phyloP scores from a whole-genome alignment of 2,329 filamentous ascomycete species.

The Aspergillus sp. region DNA sequence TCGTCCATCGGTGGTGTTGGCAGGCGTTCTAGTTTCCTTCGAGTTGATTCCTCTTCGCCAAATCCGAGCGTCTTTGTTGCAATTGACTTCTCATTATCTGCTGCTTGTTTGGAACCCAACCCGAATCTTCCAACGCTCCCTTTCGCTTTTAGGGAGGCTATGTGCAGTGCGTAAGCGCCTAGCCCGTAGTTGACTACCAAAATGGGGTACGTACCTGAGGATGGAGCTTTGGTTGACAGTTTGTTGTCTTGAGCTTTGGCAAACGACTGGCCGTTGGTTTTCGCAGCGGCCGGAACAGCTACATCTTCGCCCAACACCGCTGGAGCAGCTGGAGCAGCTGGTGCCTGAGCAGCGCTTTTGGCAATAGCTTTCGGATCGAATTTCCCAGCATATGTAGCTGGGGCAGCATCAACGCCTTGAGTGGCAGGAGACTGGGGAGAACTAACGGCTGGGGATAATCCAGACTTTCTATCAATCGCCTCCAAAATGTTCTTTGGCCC shows the following conservation, averaged over 20 bases:
- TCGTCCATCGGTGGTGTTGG: slow-evolving; percentile 71
- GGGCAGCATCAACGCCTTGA: slow-evolving; percentile 49
- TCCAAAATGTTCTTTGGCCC: slow-evolving; percentile 67
- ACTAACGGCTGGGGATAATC: slow-evolving; percentile 52
- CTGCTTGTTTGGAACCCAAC: slow-evolving; percentile 65
- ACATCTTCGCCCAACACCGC: slow-evolving; percentile 58
- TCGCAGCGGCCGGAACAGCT: slow-evolving; percentile 48
- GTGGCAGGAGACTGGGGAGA: slow-evolving; percentile 53
- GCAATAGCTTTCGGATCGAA: slow-evolving; percentile 84
- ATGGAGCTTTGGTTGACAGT: slow-evolving; percentile 41
- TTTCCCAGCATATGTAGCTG: slow-evolving; percentile 69
- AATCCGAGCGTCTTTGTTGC: slow-evolving; percentile 77
- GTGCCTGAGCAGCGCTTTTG: slow-evolving; percentile 68
- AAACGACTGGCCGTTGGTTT: slow-evolving; percentile 39
- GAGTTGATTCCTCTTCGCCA: slow-evolving; percentile 82
- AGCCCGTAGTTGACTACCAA: neutral
- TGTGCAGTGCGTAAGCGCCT: slow-evolving; percentile 15
- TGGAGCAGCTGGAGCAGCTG: slow-evolving; percentile 55
- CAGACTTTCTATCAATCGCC: slow-evolving; percentile 71
- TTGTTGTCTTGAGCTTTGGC: slow-evolving; percentile 45
- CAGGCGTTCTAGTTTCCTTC: slow-evolving; percentile 87
- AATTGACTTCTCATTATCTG: slow-evolving; percentile 65
- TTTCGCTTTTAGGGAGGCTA: slow-evolving; percentile 62
- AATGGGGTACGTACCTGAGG: slow-evolving; percentile 36
- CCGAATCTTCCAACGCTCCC: slow-evolving; percentile 82